Evolutionary conservation across 2,329 filamentous ascomycete species (phyloP), one percentile per base, ranked within the genome.

Genomic region (Talaromyces sp.): DNA sequence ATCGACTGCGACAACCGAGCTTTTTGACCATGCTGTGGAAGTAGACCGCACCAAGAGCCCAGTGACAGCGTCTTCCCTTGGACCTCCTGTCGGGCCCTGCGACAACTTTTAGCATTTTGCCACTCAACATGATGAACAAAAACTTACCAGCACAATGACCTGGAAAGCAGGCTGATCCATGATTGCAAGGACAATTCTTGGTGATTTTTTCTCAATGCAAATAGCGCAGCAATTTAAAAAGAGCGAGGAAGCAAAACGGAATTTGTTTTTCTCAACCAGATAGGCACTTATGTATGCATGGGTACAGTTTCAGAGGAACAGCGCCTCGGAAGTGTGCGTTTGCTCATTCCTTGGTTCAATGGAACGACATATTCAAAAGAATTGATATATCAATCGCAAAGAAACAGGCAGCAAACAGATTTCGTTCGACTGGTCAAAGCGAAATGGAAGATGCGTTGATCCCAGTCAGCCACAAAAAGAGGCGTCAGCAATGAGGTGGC

Each of bases 1-100:
- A 78, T 99, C 94, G 57, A 99, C 88, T n/a, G 93, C 92, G 29
- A 97, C 80, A 46, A 97, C 75, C 0, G 92, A 97, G 51, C 89
- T 88, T 67, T 87, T 89, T 54, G 83, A 80, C 94, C 94, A 99
- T 63, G 87, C 84, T 57, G 88, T 85, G 31, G 87, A 84, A 10
- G 88, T 82, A 4, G 93, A 93, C 53, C 93, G 88, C 53, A 97
- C 90, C 21, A 99, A 84, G 61, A 97, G 86, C 2, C 92, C 91
- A 0, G 93, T 97, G 26, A 91, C 89, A 72, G 92, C 94, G 74
- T 91, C 88, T 81, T 99, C 94, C 68, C 85, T 84, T 32, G 94
- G 94, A 57, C 94, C 94, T 61, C 94, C 94, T 56, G 91, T 91
- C 52, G 91, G 86, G 65, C 94, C 94, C 92, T 64, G 35, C n/a